phyloP scores from a whole-genome alignment of 208 protist species.

The Wallacemonas collosoma region DNA sequence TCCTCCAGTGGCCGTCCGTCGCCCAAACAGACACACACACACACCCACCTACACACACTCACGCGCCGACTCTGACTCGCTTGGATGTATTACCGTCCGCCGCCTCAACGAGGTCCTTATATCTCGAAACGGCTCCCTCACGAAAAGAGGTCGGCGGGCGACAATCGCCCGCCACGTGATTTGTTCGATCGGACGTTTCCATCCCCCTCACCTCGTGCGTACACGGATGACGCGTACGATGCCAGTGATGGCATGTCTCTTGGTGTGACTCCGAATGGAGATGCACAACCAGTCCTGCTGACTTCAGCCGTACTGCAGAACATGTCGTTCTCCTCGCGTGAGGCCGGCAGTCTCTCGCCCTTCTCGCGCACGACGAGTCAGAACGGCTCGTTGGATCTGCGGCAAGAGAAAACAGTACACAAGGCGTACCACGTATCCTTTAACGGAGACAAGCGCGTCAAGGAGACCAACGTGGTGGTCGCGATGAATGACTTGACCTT shows the following conservation, averaged over 20 bases:
- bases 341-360: constrained; percentile 2
- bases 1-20: too few relatives aligned
- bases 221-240: neutral
- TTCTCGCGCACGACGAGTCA: constrained; percentile 24
- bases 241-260: too few relatives aligned
- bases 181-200: constrained; percentile 4
- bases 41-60: neutral
- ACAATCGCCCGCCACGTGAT: constrained; percentile 9
- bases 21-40: neutral
- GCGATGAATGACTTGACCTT: constrained; percentile 47
- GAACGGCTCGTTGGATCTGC: constrained; percentile 28
- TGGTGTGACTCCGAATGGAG: too few relatives aligned
- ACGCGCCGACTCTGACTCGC: neutral
- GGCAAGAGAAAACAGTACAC: constrained; percentile 47
- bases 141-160: constrained; percentile 1
- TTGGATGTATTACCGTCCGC: constrained; percentile 11
- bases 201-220: neutral
- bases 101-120: neutral
- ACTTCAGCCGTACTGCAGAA: constrained; percentile 1
- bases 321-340: constrained; percentile 6
- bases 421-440: constrained; percentile 60
- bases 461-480: constrained; percentile 44
- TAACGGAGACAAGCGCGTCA: constrained; percentile 56
- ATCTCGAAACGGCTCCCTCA: constrained; percentile 1
- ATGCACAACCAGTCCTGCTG: too few relatives aligned